Conservation (phyloP, 495 filamentous ascomycete genomes). For the Penicillium psychrofluorescens region DNA sequence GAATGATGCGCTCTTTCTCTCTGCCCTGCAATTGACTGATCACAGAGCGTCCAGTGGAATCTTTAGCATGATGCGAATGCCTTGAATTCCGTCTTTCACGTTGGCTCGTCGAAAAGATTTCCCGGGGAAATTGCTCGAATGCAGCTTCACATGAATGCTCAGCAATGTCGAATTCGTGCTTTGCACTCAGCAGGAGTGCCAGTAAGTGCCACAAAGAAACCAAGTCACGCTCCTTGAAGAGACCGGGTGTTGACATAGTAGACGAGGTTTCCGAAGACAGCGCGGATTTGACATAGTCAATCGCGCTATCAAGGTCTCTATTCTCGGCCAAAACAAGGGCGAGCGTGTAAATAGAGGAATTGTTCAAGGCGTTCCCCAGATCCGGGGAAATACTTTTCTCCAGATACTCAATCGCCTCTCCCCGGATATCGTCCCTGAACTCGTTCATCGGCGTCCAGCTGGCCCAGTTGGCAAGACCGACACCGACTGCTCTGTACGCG, state of each 20-base stretch:
- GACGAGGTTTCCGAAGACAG: constrained; percentile 33
- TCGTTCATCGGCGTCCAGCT: constrained; percentile 67
- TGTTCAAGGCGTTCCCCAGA: constrained; percentile 50
- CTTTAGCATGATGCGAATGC: constrained; percentile 28
- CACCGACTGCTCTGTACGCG: constrained; percentile 74
- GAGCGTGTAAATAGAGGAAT: constrained; percentile 73
- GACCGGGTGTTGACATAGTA: constrained; percentile 12
- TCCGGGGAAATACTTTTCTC: constrained; percentile 61
- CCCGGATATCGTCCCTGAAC: constrained; percentile 58
- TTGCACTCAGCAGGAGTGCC: constrained; percentile 74
- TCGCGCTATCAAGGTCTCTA: constrained; percentile 65
- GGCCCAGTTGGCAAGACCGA: constrained; percentile 80
- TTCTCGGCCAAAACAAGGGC: constrained; percentile 73
- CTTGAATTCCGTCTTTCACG: constrained; percentile 24
- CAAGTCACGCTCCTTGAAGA: constrained; percentile 33
- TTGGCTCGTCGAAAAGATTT: constrained; percentile 48
- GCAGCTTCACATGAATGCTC: constrained; percentile 78
- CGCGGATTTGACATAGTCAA: constrained; percentile 64
- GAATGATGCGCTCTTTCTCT: constrained; percentile 75
- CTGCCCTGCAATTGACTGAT: constrained; percentile 67
- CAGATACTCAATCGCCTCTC: constrained; percentile 65
- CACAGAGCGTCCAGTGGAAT: constrained; percentile 37
- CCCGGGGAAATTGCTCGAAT: constrained; percentile 70
- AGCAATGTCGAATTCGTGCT: constrained; percentile 76
- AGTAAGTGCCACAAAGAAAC: constrained; percentile 72